Percentiles rank a stretch among this genome's conserved stretches.
Conservation (phyloP, 805 yeast species). For the Candida berthetii region DNA sequence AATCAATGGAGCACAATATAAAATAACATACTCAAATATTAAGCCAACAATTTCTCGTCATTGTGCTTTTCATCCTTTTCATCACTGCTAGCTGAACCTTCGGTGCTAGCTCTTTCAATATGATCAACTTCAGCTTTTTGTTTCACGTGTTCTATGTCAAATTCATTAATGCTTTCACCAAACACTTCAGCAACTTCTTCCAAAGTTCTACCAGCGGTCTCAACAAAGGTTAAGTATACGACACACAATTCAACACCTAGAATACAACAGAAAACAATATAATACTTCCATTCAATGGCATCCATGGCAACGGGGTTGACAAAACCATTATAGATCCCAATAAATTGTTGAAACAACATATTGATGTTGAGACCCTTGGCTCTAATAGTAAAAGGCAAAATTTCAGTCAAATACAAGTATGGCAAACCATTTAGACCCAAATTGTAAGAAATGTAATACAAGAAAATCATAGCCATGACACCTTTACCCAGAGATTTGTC, state of each 20-base stretch:
- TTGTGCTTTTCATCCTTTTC: no score
- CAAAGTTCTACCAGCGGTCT: slow-evolving; percentile 24
- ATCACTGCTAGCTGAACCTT: no score
- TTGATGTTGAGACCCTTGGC: no score
- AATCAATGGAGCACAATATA: no score
- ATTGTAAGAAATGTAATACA: slow-evolving; percentile 30
- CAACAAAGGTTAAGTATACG: slow-evolving; percentile 25
- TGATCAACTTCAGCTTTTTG: slow-evolving; percentile 11
- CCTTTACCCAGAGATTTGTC: slow-evolving; percentile 31
- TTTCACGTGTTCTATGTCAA: slow-evolving; percentile 9
- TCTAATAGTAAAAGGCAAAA: slow-evolving; percentile 18
- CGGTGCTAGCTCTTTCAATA: no score
- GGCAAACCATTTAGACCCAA: slow-evolving; percentile 35
- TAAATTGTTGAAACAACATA: slow-evolving; percentile 3
- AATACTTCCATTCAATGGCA: slow-evolving; percentile 23
- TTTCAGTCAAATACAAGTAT: slow-evolving; percentile 33
- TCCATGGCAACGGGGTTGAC: slow-evolving; percentile 27
- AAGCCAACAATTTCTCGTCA: no score
- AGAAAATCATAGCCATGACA: slow-evolving; percentile 38
- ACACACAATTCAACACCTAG: slow-evolving; percentile 16
- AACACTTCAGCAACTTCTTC: slow-evolving; percentile 30
- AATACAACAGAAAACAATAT: slow-evolving; percentile 23
- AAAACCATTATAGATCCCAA: slow-evolving; percentile 18
- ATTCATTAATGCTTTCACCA: slow-evolving; percentile 19
- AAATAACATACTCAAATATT: no score